Base-by-base conservation (phyloP, 2,329 filamentous ascomycete species). In the Trichoderma breve region DNA sequence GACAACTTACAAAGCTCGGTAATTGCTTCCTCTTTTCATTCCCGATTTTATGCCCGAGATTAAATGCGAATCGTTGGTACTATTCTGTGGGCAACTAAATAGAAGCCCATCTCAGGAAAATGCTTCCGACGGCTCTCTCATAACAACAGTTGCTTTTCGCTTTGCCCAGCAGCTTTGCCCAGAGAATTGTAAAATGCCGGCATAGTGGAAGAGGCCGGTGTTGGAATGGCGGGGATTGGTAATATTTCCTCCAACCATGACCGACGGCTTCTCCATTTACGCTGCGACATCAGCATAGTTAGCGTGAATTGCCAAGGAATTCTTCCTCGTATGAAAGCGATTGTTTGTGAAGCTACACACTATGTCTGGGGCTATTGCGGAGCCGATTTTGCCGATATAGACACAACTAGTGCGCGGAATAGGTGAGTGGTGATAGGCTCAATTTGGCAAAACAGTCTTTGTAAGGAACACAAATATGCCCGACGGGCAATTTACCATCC, bases 71-170 rank as follows among this genome's bases (percentile, higher is more conserved):
- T 11, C 18, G 7, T 55, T 26, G n/a, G 21, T 28, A 64, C 8
- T n/a, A 3, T 55, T 3, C 9, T 6, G 12, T 28, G 15, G 3
- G 21, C 4, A 26, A 26, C 39, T n/a, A 26, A n/a, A 6, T 47
- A 47, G 14, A 9, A 18, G 14, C 24, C 43, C 21, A 21, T 34
- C 36, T n/a, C 36, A 47, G 18, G 7, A 51, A n/a, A 12, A 7
- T 69, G 26, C 36, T 69, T 69, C 66, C 66, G 66, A 69, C 66
- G 66, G 66, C 55, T 69, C 36, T 21, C 36, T 51, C 36, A 15
- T 53, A 47, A 24, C 18, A 43, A 39, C 55, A 61, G 2, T 15
- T 34, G 24, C 66, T 28, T 34, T 34, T 26, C 11, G 6, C 8
- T 32, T 36, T 24, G 15, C 55, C 32, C 21, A 21, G n/a, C 26